A percentile compares a stretch with the other conserved stretches of the same genome.
Conservation (phyloP, 305 asterid genomes). For the Fraxinus sp. region DNA sequence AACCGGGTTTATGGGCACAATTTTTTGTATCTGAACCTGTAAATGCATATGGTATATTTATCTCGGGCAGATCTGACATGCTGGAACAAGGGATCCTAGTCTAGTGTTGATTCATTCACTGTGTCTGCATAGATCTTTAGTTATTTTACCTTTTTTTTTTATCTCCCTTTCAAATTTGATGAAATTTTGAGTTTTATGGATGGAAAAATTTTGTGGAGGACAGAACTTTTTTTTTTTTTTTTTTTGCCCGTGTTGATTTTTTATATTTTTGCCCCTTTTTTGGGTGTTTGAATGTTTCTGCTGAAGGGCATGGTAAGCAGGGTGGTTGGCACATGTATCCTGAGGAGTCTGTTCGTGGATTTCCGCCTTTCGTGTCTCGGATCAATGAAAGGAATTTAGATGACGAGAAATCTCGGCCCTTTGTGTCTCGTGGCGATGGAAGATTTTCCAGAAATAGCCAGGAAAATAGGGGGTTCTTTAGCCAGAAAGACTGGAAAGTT, state of each 20-base stretch:
- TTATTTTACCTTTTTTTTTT: neutral
- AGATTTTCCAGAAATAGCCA: slow-evolving; percentile 49
- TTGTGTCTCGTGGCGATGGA: slow-evolving; percentile 59
- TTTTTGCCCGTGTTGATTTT: slow-evolving; percentile 21
- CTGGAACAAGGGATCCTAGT: slow-evolving; percentile 1
- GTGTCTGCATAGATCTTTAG: slow-evolving; percentile 29
- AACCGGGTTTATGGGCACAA: slow-evolving; percentile 19
- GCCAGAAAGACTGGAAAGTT: slow-evolving; percentile 35
- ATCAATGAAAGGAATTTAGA: slow-evolving; percentile 64
- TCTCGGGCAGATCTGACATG: slow-evolving; percentile 57
- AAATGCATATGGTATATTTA: slow-evolving; percentile 16
- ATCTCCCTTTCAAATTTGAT: neutral
- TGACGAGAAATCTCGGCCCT: slow-evolving; percentile 64
- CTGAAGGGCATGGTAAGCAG: slow-evolving; percentile 97
- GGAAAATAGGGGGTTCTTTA: slow-evolving; percentile 18
- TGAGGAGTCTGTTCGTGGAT: slow-evolving; percentile 71
- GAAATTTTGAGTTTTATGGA: neutral
- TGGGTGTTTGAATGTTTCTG: slow-evolving; percentile 36
- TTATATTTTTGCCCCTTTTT: slow-evolving; percentile 26
- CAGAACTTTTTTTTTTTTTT: neutral
- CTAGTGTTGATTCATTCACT: slow-evolving; percentile 16
- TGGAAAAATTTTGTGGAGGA: neutral
- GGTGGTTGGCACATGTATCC: slow-evolving; percentile 76
- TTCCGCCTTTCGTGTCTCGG: slow-evolving; percentile 61
- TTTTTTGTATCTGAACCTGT: neutral